phyloP scores from a whole-genome alignment of 192 early-diverging fungal species.

The Backusella australiensis region DNA sequence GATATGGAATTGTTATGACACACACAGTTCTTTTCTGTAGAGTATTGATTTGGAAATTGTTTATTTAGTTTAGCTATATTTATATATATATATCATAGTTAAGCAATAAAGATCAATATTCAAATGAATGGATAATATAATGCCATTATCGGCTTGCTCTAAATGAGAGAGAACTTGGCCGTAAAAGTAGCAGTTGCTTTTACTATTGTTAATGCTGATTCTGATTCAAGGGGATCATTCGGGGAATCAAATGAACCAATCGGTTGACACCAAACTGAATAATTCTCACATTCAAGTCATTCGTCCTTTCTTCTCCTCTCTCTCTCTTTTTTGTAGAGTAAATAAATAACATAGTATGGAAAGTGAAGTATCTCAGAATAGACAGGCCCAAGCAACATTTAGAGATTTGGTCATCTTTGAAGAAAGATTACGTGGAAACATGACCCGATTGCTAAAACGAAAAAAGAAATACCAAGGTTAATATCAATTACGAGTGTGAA shows the following conservation, averaged over 20 bases:
- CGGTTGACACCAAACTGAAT: neutral
- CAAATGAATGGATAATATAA: no score
- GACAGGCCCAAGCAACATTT: conserved; percentile 43
- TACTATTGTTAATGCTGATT: no score
- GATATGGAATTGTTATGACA: no score
- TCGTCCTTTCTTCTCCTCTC: neutral
- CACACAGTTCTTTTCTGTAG: no score
- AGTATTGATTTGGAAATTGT: no score
- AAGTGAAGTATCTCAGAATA: neutral
- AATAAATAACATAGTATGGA: neutral
- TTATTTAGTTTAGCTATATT: no score
- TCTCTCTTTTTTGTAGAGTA: neutral
- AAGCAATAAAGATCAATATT: no score
- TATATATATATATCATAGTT: no score
- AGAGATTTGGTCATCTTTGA: conserved; percentile 81
- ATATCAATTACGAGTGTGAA: neutral
- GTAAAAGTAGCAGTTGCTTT: no score
- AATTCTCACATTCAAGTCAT: conserved; percentile 2
- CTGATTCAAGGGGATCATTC: neutral
- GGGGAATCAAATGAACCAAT: conserved; percentile 1
- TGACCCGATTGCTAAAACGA: conserved; percentile 59
- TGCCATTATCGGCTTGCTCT: no score
- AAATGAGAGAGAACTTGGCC: no score
- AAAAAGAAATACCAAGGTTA: conserved; percentile 73
- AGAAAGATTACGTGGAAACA: conserved; percentile 74